These are phyloP conservation scores for Auriscalpium microsporum DNA, from an alignment of 768 basidiomycete species.

Conservation along the genomic window DNA sequence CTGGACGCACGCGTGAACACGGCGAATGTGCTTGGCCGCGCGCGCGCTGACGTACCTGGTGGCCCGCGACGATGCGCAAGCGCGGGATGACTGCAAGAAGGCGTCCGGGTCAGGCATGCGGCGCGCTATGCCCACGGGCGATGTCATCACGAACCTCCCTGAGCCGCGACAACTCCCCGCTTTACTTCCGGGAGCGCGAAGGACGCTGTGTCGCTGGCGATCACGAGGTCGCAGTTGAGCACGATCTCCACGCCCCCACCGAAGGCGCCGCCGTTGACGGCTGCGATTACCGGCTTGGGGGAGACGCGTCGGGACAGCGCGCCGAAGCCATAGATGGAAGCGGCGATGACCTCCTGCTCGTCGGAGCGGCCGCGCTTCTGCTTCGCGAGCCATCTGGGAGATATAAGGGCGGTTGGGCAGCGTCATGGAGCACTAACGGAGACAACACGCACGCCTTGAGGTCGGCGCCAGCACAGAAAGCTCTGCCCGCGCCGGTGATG, in stretches of 20 bases:
- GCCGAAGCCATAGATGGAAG: conserved; percentile 54
- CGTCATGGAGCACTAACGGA: too few relatives aligned
- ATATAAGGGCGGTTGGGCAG: too few relatives aligned
- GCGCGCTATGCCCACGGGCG: not conserved
- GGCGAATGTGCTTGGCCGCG: not conserved
- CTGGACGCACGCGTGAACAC: conserved; percentile 25
- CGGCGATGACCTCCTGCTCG: conserved; percentile 35
- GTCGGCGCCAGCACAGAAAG: conserved; percentile 78
- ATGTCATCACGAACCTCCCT: conserved; percentile 46
- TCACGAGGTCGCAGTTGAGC: conserved; percentile 70
- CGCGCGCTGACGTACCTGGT: conserved; percentile 48
- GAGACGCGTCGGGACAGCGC: conserved; percentile 62
- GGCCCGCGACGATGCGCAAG: conserved; percentile 54
- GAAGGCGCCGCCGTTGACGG: conserved; percentile 59
- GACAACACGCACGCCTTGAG: conserved; percentile 50
- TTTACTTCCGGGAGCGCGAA: conserved; percentile 76
- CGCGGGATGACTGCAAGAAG: conserved; percentile 49
- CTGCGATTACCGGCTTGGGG: conserved; percentile 71
- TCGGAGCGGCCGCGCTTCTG: conserved; percentile 35
- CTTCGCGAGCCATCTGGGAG: conserved; percentile 48
- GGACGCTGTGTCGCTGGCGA: conserved; percentile 56
- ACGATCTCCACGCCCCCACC: conserved; percentile 32
- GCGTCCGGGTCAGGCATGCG: not conserved
- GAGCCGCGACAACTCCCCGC: conserved; percentile 63
- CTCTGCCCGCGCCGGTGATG: conserved; percentile 62